Base-by-base conservation (phyloP, 805 yeast genomes). In the Candida ulmi region DNA sequence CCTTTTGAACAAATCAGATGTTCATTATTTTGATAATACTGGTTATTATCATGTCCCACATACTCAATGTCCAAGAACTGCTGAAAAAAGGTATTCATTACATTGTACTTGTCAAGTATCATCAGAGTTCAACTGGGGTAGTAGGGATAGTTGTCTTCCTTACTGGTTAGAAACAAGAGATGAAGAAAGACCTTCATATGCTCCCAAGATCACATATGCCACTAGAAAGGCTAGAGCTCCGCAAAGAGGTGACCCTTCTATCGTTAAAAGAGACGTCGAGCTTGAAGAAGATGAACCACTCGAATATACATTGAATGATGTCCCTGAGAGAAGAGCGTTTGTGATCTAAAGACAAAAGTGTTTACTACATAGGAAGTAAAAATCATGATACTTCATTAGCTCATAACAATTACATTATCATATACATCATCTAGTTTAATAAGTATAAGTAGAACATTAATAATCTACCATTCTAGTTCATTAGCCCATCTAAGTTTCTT, bases 1-100 rank as follows among this genome's bases (percentile, higher is more conserved):
- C 35, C 69, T 83, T 52, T 59, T 80, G 37, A 71, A 76, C 44
- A 68, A 69, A 50, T 62, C 66, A 24, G 74, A 83, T 51, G 57
- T 86, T 15, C 86, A 82, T 58, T 83, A 74, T 64, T 83, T 86
- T 52, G 81, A 78, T 41, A 81, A 85, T 45, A 69, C 85, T 30
- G 95, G 93, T 9, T 86, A 85, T 58, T 71, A 70, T 49, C 93
- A 85, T 60, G 68, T 58, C 12, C 73, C 72, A 6, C 77, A 76
- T 63, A 63, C 71, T 36, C 78, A 78, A 57, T 78, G 85, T 34
- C 83, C 83, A 17, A 66, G 75, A 32, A 63, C 63, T 32, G 46
- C 58, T n/a, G 71, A 68, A 31, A 54, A 61, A 31, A 60, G 80
- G 52, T 48, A 61, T 17, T 64, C 62, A 23, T 66, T 74, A 47